Conservation (phyloP, 208 protist species). For the Acanthamoeba lugdunensis region DNA sequence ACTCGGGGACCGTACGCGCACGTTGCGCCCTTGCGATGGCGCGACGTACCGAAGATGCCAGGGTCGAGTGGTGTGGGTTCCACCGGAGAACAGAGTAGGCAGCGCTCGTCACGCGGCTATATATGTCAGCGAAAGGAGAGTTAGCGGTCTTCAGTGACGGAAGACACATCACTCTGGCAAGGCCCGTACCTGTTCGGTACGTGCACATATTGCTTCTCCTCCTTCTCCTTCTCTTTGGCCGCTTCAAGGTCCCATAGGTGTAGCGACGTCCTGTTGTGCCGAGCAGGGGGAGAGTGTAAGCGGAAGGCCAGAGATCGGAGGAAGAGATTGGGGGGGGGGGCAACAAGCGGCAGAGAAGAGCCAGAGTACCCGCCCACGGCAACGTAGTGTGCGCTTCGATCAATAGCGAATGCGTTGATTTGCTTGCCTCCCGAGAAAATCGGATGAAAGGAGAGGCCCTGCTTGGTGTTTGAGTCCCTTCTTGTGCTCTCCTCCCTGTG, state of each 20-base stretch:
- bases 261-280: not conserved
- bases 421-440: not conserved
- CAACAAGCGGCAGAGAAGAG: too few relatives aligned
- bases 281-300: too few relatives aligned
- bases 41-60: constrained; percentile 2
- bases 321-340: not conserved
- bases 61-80: constrained; percentile 6
- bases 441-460: not conserved
- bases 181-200: not conserved
- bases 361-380: not conserved
- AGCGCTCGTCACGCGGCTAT: not conserved
- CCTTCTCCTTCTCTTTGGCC: not conserved
- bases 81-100: not conserved
- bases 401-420: not conserved
- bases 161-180: not conserved
- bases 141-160: too few relatives aligned
- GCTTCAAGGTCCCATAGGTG: not conserved
- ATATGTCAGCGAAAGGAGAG: too few relatives aligned
- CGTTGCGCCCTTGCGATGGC: too few relatives aligned
- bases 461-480: not conserved
- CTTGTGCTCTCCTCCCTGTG: not conserved
- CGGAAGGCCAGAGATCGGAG: too few relatives aligned
- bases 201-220: not conserved
- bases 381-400: not conserved
- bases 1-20: too few relatives aligned